Evolutionary conservation across 2,329 filamentous ascomycete species (phyloP).

Genomic region (Talaromyces albobiverticillius): DNA sequence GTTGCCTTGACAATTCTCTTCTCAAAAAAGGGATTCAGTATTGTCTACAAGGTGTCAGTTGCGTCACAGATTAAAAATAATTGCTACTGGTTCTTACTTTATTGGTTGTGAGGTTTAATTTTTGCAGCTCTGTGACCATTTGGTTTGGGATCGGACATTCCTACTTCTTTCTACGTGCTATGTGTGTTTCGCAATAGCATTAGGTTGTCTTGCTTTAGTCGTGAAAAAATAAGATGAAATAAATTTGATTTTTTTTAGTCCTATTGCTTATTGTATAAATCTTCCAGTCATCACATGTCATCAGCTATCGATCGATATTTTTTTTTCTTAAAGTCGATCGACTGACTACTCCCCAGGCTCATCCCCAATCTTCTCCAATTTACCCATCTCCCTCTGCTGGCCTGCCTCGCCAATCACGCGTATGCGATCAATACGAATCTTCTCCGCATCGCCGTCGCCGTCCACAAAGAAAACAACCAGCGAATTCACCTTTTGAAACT

Average conservation of each 20-base stretch:
- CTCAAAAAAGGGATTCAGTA: conserved; percentile 39
- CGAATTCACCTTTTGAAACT: conserved; percentile 91
- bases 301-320: no score
- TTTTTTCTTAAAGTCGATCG: no score
- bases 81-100: conserved; percentile 64
- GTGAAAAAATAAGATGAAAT: no score
- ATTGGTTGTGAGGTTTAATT: conserved; percentile 43
- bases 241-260: no score
- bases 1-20: conserved; percentile 67
- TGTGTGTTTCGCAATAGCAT: no score
- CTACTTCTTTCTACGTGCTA: conserved; percentile 11
- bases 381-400: conserved; percentile 88
- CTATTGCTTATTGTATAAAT: no score
- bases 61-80: conserved; percentile 80
- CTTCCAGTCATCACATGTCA: no score
- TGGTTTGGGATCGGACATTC: conserved; percentile 58
- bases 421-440: conserved; percentile 66
- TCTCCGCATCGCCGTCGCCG: conserved; percentile 78
- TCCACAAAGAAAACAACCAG: conserved; percentile 86
- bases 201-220: no score
- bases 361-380: conserved; percentile 90
- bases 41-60: conserved; percentile 67
- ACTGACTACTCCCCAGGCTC: conserved; percentile 60
- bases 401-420: conserved; percentile 81
- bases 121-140: conserved; percentile 43